Conservation (phyloP, 257 asterid species). For the Penstemon newberryi region DNA sequence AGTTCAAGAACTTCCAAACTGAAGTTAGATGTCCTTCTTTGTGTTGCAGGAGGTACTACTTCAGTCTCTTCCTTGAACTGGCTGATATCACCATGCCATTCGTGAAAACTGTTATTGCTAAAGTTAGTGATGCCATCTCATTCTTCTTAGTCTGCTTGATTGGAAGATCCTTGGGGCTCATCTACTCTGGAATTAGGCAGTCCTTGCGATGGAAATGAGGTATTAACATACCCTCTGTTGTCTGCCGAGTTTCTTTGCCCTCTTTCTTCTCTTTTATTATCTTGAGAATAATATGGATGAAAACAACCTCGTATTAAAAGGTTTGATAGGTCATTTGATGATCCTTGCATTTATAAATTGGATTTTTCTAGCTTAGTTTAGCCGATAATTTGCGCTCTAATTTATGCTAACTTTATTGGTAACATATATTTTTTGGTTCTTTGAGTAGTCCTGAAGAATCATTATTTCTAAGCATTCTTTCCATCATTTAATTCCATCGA, state of each 20-base stretch:
- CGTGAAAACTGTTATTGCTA: conserved; percentile 49
- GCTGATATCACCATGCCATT: conserved; percentile 60
- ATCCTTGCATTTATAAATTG: conserved; percentile 3
- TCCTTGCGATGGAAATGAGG: conserved; percentile 76
- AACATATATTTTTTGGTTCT: neutral
- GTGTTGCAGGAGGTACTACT: conserved; percentile 57
- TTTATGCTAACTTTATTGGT: conserved; percentile 3
- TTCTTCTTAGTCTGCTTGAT: conserved; percentile 85
- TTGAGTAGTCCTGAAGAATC: conserved; percentile 2
- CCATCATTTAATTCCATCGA: too few species aligned
- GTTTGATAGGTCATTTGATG: neutral
- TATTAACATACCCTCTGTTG: neutral
- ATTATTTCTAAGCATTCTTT: too few species aligned
- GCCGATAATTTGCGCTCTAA: conserved; percentile 18
- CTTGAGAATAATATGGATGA: conserved; percentile 5
- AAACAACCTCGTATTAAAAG: neutral
- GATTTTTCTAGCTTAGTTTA: neutral
- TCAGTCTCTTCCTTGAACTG: conserved; percentile 59
- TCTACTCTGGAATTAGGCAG: conserved; percentile 89
- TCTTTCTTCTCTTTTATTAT: neutral
- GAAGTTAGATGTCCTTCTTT: neutral
- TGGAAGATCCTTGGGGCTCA: conserved; percentile 91
- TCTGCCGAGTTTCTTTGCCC: conserved; percentile 22
- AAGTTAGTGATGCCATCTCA: conserved; percentile 76
- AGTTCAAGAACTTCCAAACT: conserved; percentile 12